phyloP scores from a whole-genome alignment of 106 monocot genomes.

The Platanthera guangdongensis region DNA sequence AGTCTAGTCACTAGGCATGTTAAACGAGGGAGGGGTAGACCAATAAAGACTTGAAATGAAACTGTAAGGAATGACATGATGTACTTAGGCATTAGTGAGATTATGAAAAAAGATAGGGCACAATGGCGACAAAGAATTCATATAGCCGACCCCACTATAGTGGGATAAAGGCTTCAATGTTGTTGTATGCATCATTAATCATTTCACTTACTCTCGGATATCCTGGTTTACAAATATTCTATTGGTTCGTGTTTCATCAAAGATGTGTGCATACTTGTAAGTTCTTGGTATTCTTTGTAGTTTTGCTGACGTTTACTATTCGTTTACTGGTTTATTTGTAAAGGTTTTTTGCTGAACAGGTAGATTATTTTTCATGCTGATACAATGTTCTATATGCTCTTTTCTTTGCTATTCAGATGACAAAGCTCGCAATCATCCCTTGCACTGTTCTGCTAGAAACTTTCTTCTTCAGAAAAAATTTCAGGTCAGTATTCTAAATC shows the following conservation, averaged over 20 bases:
- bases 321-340: neutral
- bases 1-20: too few relatives aligned
- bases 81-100: too few relatives aligned
- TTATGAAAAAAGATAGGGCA: too few relatives aligned
- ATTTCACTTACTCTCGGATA: too few relatives aligned
- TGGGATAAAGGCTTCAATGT: too few relatives aligned
- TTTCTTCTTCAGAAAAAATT: slow-evolving; percentile 83
- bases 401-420: slow-evolving; percentile 62
- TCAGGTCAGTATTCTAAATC: slow-evolving; percentile 46
- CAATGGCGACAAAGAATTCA: too few relatives aligned
- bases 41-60: too few relatives aligned
- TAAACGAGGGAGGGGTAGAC: too few relatives aligned
- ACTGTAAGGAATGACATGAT: too few relatives aligned
- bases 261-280: neutral
- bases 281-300: neutral
- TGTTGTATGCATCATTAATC: too few relatives aligned
- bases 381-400: neutral
- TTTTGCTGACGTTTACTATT: neutral
- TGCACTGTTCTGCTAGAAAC: slow-evolving; percentile 89
- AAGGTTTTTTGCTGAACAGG: neutral
- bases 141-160: too few relatives aligned
- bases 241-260: neutral
- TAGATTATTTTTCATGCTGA: slow-evolving; percentile 8
- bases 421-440: slow-evolving; percentile 94
- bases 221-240: neutral